Conservation (phyloP, 2,329 filamentous ascomycete genomes). For the Trichoderma atroviride region DNA sequence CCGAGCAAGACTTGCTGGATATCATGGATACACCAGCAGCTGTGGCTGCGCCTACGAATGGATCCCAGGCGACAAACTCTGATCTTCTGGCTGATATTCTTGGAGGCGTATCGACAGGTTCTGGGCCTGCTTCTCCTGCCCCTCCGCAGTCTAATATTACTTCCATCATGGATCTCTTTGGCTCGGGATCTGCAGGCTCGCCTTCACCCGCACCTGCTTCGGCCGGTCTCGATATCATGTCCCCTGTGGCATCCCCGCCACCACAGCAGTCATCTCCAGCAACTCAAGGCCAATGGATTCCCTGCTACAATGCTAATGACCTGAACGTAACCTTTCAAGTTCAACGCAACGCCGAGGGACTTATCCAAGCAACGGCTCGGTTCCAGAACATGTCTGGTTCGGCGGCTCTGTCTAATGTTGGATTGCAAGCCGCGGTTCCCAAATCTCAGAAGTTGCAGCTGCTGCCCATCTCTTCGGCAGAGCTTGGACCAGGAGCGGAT, state of each 20-base stretch:
- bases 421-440: slow-evolving; percentile 90
- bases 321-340: slow-evolving; percentile 79
- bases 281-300: slow-evolving; percentile 57
- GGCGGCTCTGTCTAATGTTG: slow-evolving; percentile 70
- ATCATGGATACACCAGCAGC: slow-evolving; percentile 77
- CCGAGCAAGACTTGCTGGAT: slow-evolving; percentile 90
- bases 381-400: slow-evolving; percentile 78
- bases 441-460: slow-evolving; percentile 95
- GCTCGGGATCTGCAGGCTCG: slow-evolving; percentile 45
- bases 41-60: slow-evolving; percentile 55
- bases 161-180: slow-evolving; percentile 91
- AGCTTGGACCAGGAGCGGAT: slow-evolving; percentile 75
- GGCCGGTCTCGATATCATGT: slow-evolving; percentile 55
- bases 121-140: slow-evolving; percentile 45
- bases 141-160: slow-evolving; percentile 60
- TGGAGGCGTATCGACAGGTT: slow-evolving; percentile 61
- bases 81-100: slow-evolving; percentile 92
- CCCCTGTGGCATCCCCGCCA: slow-evolving; percentile 49
- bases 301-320: slow-evolving; percentile 85
- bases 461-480: slow-evolving; percentile 81
- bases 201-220: slow-evolving; percentile 40
- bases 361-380: slow-evolving; percentile 78
- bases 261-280: slow-evolving; percentile 46
- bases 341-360: slow-evolving; percentile 77
- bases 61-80: slow-evolving; percentile 68